Base-by-base conservation (phyloP, 1,284 basidiomycete species). In the Marasmius fiardii region DNA sequence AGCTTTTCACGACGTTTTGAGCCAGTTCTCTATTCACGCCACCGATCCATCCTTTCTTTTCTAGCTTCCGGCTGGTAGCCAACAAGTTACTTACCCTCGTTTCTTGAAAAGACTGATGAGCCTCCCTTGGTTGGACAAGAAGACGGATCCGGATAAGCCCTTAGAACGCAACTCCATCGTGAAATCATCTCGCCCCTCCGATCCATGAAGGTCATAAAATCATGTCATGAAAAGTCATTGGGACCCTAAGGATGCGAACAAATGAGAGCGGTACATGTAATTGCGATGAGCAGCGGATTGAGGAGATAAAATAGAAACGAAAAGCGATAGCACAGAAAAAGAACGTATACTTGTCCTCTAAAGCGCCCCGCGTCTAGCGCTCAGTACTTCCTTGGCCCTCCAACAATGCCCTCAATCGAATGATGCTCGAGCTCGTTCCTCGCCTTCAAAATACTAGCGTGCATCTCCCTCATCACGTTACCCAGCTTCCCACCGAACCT, bases 401-500 rank as follows among this genome's bases (percentile, higher is more conserved):
- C 75, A 2, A 82, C 75, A 41, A 83, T 64, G 11, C 81, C 82
- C 60, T 83, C 72, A 63, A 88, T 85, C 48, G 82, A 81, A 58
- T 80, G 77, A 64, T 93, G 90, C 73, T 99, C 97, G 52, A 99
- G 81, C 63, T 98, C 95, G 67, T 94, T 90, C 61, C 97, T 81
- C 50, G 95, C 92, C 75, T 98, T 97, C 60, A 92, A 74, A 57
- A 99, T 95, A 28, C 88, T 78, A 14, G 92, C 88, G 71, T 99
- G 93, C 79, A 95, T 93, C 71, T 98, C 95, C 75, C 95, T 95
- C 94, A 99, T 98, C 53, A 87, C 88, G 57, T 88, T 87, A 6
- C 93, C 93, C 55, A 98, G 81, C 77, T 97, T 97, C 60, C 85
- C 81, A 5, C 96, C 97, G 67, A 98, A 98, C 45, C 93, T 81